phyloP scores from a whole-genome alignment of 192 early-diverging fungal species.

The Pilobolus umbonatus region DNA sequence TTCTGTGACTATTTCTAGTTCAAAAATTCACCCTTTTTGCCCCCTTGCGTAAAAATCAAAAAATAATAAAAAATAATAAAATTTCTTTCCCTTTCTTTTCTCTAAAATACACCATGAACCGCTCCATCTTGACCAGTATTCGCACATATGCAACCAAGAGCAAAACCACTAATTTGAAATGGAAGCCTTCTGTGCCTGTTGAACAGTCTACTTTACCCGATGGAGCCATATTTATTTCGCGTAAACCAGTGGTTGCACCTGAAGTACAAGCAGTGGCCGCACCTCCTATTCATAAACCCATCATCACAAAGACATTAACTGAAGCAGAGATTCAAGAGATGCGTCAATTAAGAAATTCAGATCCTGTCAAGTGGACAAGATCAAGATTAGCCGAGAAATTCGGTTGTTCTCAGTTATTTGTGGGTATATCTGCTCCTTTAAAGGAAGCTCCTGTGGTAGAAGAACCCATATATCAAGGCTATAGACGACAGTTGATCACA shows the following conservation, averaged over 20 bases:
- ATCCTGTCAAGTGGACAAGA: conserved; percentile 36
- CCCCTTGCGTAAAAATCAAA: no score
- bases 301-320: conserved; percentile 2
- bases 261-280: conserved; percentile 7
- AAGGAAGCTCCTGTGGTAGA: neutral
- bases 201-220: conserved; percentile 12
- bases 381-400: conserved; percentile 35
- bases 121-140: conserved; percentile 6
- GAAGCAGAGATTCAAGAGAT: conserved; percentile 31
- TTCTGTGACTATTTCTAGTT: neutral
- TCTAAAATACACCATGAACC: neutral
- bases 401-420: conserved; percentile 35
- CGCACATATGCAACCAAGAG: conserved; percentile 33
- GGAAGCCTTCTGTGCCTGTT: conserved; percentile 24
- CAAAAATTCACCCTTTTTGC: neutral
- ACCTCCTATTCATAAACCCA: conserved; percentile 8
- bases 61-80: neutral
- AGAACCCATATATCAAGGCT: conserved; percentile 11
- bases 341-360: conserved; percentile 24
- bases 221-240: conserved; percentile 22
- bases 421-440: conserved; percentile 29
- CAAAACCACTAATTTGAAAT: conserved; percentile 29
- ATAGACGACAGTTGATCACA: conserved; percentile 29
- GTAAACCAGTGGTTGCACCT: conserved; percentile 20
- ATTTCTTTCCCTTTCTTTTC: neutral